Evolutionary conservation across 179 eudicot genomes (phyloP).

Genomic region (Gypsophila paniculata): DNA sequence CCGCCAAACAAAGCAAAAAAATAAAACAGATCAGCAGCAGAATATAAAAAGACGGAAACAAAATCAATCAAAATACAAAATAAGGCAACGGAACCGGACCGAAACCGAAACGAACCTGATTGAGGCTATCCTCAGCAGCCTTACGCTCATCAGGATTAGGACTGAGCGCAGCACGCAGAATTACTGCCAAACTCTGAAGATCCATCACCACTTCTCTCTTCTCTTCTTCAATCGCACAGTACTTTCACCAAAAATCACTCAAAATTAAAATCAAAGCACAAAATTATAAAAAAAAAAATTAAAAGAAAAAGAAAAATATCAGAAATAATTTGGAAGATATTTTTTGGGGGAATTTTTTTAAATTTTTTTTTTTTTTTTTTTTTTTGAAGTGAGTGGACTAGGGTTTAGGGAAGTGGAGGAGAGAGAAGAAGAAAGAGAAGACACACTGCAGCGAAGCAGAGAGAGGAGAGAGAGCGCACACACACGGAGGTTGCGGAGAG

Average conservation of each 20-base stretch:
- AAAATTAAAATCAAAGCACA: too few relatives aligned
- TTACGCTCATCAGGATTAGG: conserved; percentile 89
- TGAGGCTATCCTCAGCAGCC: conserved; percentile 89
- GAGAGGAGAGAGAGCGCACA: not conserved
- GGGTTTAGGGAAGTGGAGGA: conserved; percentile 26
- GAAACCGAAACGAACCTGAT: conserved; percentile 47
- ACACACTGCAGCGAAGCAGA: conserved; percentile 6
- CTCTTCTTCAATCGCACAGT: conserved; percentile 23
- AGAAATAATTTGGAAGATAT: too few relatives aligned
- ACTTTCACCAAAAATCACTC: not conserved
- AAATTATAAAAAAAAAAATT: not conserved
- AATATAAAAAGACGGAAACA: too few relatives aligned
- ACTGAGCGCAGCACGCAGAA: conserved; percentile 91
- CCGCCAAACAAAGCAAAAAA: too few relatives aligned
- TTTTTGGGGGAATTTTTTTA: not conserved
- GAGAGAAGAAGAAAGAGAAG: not conserved
- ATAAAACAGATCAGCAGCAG: too few relatives aligned
- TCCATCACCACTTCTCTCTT: conserved; percentile 44
- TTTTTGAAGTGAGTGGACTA: not conserved
- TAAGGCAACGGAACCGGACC: too few relatives aligned
- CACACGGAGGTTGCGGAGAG: conserved; percentile 34
- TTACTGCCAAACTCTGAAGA: conserved; percentile 65
- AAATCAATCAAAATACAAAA: not conserved
- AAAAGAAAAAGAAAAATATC: not conserved
- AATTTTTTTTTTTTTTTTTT: not conserved